phyloP scores from a whole-genome alignment of 2,329 filamentous ascomycete genomes.

The Biscogniauxia marginata region DNA sequence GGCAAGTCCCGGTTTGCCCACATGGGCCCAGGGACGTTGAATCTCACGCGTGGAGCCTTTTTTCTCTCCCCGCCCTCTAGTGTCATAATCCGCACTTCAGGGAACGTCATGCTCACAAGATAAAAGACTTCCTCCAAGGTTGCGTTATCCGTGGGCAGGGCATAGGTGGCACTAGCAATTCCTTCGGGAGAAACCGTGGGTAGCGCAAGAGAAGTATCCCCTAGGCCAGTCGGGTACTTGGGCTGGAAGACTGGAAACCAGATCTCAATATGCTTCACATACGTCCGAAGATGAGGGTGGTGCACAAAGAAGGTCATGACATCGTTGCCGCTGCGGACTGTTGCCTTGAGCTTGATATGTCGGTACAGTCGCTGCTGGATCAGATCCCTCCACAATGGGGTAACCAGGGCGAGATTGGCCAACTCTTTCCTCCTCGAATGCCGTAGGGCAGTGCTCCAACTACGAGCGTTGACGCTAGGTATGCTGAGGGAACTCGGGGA shows the following conservation, averaged over 20 bases:
- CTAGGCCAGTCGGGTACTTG: slow-evolving; percentile 43
- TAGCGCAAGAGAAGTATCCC: slow-evolving; percentile 43
- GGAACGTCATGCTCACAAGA: slow-evolving; percentile 59
- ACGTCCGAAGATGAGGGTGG: slow-evolving; percentile 57
- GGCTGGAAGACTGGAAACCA: slow-evolving; percentile 76
- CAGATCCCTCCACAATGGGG: slow-evolving; percentile 61
- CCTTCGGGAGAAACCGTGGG: slow-evolving; percentile 56
- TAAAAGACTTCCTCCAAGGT: slow-evolving; percentile 68
- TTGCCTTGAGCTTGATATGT: slow-evolving; percentile 74
- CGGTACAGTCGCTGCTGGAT: slow-evolving; percentile 73
- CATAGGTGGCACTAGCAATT: slow-evolving; percentile 57
- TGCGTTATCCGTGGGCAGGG: slow-evolving; percentile 63
- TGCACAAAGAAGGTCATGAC: slow-evolving; percentile 59
- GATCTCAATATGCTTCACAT: slow-evolving; percentile 72
- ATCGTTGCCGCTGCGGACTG: slow-evolving; percentile 58
- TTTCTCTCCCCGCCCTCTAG: slow-evolving; percentile 76
- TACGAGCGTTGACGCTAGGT: slow-evolving; percentile 50
- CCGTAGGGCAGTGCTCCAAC: slow-evolving; percentile 64
- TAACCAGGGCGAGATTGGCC: slow-evolving; percentile 64
- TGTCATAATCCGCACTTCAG: slow-evolving; percentile 64
- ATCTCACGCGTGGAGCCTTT: slow-evolving; percentile 69
- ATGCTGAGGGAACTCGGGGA: slow-evolving; percentile 55
- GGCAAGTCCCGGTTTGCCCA: slow-evolving; percentile 38
- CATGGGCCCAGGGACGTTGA: slow-evolving; percentile 33
- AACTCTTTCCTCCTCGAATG: slow-evolving; percentile 67